Evolutionary conservation across 2,329 filamentous ascomycete species (phyloP), one percentile per base, ranked within the genome.

Genomic region (Zarea fungicola): DNA sequence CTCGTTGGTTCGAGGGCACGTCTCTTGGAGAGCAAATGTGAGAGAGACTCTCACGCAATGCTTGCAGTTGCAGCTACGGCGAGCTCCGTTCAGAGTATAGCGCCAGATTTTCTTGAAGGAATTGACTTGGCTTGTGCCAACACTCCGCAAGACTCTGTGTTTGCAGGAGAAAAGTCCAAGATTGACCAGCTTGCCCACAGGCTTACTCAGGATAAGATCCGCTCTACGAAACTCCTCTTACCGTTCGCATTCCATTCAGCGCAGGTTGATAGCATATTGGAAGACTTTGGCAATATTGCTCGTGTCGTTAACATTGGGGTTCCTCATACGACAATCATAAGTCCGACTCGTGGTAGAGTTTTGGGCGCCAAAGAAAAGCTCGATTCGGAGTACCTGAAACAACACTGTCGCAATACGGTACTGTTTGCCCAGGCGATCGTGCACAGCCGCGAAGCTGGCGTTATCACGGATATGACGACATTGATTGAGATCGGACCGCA

Each of bases 1-100:
- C 37, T 53, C 2, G 48, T 48, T 8, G 42, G 39, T 2, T 11
- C 7, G 11, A 48, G 52, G 10, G 45, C 52, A 14, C 7, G 8
- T 3, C 19, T 48, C 2, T 28, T 53, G 28, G 25, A 40, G 22
- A 3, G 32, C 9, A 6, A n/a, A 25, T n/a, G 6, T 5, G 19
- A 8, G 9, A 8, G 6, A 7, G n/a, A 39, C n/a, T 7, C 18
- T 9, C n/a, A 21, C 21, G 36, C 18, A 5, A 39, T 39, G 36
- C 19, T 39, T 7, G 36, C 36, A 39, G n/a, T 19, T 19, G 8
- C 16, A n/a, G n/a, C n/a, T n/a, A n/a, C n/a, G n/a, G n/a, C n/a
- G n/a, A n/a, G n/a, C n/a, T n/a, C n/a, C n/a, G n/a, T n/a, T n/a
- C n/a, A n/a, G n/a, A n/a, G n/a, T n/a, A n/a, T n/a, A n/a, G n/a